phyloP scores from a whole-genome alignment of 2,329 filamentous ascomycete genomes.

The Beauveria medogensis region DNA sequence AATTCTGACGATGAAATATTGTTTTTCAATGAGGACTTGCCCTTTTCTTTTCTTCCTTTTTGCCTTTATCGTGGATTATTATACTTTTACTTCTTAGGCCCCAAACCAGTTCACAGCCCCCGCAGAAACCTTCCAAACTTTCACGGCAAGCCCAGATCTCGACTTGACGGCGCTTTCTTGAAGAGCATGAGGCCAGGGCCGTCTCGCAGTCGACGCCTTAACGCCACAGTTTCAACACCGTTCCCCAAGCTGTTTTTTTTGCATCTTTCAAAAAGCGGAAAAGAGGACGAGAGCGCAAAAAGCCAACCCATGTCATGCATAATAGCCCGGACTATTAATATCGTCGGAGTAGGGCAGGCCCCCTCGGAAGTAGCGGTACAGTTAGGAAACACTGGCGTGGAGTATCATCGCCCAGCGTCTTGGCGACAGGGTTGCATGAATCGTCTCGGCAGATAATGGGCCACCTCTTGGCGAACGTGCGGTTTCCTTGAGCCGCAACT shows the following conservation, averaged over 20 bases:
- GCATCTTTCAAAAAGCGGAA: not conserved
- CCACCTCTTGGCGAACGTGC: no score
- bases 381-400: not conserved
- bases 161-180: not conserved
- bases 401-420: not conserved
- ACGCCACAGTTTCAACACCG: not conserved
- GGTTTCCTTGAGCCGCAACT: not conserved
- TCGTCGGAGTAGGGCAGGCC: no score
- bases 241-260: not conserved
- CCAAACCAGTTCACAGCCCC: not conserved
- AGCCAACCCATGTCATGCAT: not conserved
- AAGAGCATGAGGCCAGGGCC: not conserved
- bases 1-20: not conserved
- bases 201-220: not conserved
- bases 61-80: not conserved
- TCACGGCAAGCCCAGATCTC: not conserved
- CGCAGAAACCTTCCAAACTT: not conserved
- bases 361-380: not conserved
- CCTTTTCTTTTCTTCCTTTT: no score
- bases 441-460: no score
- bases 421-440: not conserved
- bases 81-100: not conserved
- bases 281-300: not conserved
- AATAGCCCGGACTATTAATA: not conserved
- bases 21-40: not conserved